Evolutionary conservation across 2,329 filamentous ascomycete genomes (phyloP), one percentile per base, ranked within the genome.

Genomic region (Epichloe hybrida): DNA sequence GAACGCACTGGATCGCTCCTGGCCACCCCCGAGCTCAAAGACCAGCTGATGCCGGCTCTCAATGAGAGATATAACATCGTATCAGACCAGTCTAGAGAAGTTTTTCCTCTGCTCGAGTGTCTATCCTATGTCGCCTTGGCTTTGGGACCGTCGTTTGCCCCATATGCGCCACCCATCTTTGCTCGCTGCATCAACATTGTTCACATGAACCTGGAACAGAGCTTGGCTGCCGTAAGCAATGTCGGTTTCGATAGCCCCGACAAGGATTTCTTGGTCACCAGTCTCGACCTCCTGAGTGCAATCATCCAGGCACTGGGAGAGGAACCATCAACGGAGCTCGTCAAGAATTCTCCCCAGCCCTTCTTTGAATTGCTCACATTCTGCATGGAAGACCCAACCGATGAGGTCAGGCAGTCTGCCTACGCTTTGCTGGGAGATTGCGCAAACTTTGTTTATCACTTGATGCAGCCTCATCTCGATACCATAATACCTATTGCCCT

Each of bases 181-280:
- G 73, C 76, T 50, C 81, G 93, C 56, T 97, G 91, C 64, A 83
- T 91, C 63, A 84, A 83, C 66, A 90, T 98, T 60, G 93, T 98
- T 58, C 89, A 94, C 63, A 78, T 84, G 60, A 97, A 95, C 60
- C 75, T 98, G 34, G 84, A 96, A 67, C 86, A 91, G 57, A 83
- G 83, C 48, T 69, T 90, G 51, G 77, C 80, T 6, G 83, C 86
- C 5, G 76, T 77, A 42, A 80, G 78, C 58, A 86, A 91, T 62
- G 72, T 79, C 4, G 72, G 73, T 8, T 68, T 86, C 39, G 90
- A 96, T 52, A 74, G 79, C 48, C 91, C 93, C 1, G 90, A 97
- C 67, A 96, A 96, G 72, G 93, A 98, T 68, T 98, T 97, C 70
- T 73, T 97, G 54, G 85, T 98, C 46, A 97, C 93, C 34, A 95